These are phyloP conservation scores for Sarocladiaceae sp. DNA, from an alignment of 2,329 filamentous ascomycete species.

Conservation along the genomic window DNA sequence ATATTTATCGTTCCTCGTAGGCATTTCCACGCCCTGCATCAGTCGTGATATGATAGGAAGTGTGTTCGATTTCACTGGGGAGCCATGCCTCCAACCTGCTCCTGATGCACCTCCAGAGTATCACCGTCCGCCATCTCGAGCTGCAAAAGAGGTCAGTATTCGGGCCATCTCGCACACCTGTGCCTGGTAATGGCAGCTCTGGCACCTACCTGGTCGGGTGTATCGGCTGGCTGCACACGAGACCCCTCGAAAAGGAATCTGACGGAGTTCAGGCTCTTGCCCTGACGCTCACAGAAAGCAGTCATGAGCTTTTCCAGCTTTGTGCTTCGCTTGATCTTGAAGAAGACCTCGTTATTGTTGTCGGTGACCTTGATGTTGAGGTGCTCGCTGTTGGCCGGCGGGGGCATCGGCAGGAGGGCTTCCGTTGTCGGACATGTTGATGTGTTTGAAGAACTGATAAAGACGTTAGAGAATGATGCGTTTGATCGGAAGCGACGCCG, in stretches of 20 bases:
- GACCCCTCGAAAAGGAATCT: constrained; percentile 96
- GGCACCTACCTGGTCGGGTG: constrained; percentile 78
- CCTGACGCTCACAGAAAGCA: constrained; percentile 94
- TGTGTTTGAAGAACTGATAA: not conserved
- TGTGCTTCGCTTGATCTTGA: constrained; percentile 98
- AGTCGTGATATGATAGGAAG: not conserved
- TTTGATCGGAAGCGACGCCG: not conserved
- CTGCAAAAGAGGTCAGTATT: constrained; percentile 40
- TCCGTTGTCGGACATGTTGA: constrained; percentile 47
- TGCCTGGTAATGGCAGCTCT: too few relatives aligned
- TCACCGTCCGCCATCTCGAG: constrained; percentile 97
- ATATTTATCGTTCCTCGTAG: not conserved
- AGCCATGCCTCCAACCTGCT: constrained; percentile 78
- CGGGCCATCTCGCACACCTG: too few relatives aligned
- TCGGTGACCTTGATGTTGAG: constrained; percentile 99
- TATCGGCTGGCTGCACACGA: constrained; percentile 83
- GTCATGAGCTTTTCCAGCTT: constrained; percentile 97
- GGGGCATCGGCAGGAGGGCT: constrained; percentile 34
- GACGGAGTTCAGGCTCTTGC: constrained; percentile 78
- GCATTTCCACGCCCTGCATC: too few relatives aligned
- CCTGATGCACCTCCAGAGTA: constrained; percentile 94
- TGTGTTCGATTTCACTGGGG: not conserved
- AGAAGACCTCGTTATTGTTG: constrained; percentile 99
- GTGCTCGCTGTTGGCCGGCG: constrained; percentile 64
- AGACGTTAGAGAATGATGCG: too few relatives aligned